Evolutionary conservation across 1,284 basidiomycete genomes (phyloP), one percentile per base, ranked within the genome.

Genomic region (Malassezia brasiliensis): DNA sequence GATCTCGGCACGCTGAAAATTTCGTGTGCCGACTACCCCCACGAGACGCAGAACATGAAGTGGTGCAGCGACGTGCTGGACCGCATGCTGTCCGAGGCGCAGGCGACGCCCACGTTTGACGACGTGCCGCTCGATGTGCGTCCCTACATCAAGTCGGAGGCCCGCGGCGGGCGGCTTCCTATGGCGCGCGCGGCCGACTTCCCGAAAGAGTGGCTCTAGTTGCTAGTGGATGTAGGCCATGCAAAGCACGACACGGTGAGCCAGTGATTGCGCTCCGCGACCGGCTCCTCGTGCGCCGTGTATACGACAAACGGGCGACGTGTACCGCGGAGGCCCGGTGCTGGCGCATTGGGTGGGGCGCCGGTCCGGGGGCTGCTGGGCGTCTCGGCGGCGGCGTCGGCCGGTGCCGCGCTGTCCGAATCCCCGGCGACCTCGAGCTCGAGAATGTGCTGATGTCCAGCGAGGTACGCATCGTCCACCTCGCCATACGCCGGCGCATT

Each of bases 21-120:
- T 37, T 60, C 62, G 11, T 75, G 74, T 59, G 75, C 76, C 36
- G 36, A 64, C 46, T 73, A 73, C 56, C 76, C 75, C 9, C 67
- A 63, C 25, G 64, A 68, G 41, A 46, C 66, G 38, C 74, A 76
- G 70, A 77, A 77, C 53, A 69, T 75, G 57, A 76, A 76, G 63
- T 77, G 77, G 77, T 77, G 77, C 61, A 73, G 70, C 37, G 77
- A 77, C 53, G 70, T 66, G 15, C 54, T 77, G 22, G 74, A 76
- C 59, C 63, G 59, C 39, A 56, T 77, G 48, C 61, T 77, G 19
- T 48, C 49, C 6, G 76, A 74, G 50, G 74, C 76, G 8, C 47
- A 52, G 35, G 30, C 42, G 8, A 28, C 39, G 31, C 40, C 22
- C 20, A 14, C 32, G 28, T 49, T 41, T 22, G 8, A 35, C 25